Percentiles rank a stretch among this genome's conserved stretches.
Evolutionary conservation across 202 grass and related monocot genomes (phyloP).

Genomic region (Bolboschoenoplectus hybrid): DNA sequence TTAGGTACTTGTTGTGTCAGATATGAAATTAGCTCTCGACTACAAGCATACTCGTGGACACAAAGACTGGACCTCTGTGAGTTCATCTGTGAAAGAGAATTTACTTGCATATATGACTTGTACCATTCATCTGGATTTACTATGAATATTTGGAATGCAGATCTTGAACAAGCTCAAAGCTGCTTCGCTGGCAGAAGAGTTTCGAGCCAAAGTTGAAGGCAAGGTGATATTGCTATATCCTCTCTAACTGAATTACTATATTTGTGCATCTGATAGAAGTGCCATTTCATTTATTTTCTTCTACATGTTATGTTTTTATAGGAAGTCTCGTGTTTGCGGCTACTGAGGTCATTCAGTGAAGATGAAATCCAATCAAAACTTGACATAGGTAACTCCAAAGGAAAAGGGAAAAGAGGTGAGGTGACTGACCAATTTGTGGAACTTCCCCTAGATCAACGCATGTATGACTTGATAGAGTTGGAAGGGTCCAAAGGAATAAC

Average conservation of each 20-base stretch:
- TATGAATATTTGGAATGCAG: constrained; percentile 48
- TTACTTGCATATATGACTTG: constrained; percentile 32
- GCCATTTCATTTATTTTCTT: constrained; percentile 28
- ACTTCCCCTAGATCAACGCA: constrained; percentile 79
- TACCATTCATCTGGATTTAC: constrained; percentile 18
- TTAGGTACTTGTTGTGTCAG: constrained; percentile 90
- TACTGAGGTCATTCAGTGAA: constrained; percentile 78
- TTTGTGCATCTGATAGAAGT: constrained; percentile 34
- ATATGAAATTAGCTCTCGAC: constrained; percentile 84
- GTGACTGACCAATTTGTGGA: constrained; percentile 83
- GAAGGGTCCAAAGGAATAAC: constrained; percentile 90
- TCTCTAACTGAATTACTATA: constrained; percentile 26
- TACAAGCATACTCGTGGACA: constrained; percentile 71
- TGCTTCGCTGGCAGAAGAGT: constrained; percentile 75
- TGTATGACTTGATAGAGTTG: constrained; percentile 92
- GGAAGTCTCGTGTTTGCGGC: constrained; percentile 75
- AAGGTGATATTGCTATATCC: constrained; percentile 51
- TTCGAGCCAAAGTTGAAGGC: constrained; percentile 67
- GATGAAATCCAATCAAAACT: constrained; percentile 76
- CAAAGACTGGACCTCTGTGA: constrained; percentile 94
- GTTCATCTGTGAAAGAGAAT: constrained; percentile 39
- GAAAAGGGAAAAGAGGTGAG: constrained; percentile 67
- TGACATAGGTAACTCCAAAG: constrained; percentile 44
- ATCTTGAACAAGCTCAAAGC: constrained; percentile 83
- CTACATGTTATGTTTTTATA: constrained; percentile 41